Evolutionary conservation across 2,329 filamentous ascomycete genomes (phyloP).

Genomic region (Penicillium sclerotiorum): DNA sequence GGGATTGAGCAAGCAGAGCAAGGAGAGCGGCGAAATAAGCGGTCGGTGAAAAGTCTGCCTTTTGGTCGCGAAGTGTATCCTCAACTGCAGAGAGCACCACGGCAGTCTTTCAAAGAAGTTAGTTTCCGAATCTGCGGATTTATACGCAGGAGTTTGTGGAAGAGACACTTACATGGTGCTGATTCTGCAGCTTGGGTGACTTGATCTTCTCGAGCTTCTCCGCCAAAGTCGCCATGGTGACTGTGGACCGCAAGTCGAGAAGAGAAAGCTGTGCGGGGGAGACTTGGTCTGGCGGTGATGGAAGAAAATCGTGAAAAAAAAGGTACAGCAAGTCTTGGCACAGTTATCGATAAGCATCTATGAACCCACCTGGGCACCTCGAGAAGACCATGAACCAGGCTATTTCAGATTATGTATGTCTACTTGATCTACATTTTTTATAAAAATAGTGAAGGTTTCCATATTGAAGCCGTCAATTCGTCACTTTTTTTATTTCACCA

Average conservation of each 20-base stretch:
- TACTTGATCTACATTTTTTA: not conserved
- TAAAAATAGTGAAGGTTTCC: not conserved
- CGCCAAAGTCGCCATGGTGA: conserved; percentile 65
- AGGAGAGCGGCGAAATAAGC: conserved; percentile 96
- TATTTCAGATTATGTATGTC: too few species aligned
- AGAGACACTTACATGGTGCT: conserved; percentile 73
- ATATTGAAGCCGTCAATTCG: conserved; percentile 8
- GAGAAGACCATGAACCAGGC: not conserved
- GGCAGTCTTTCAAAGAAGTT: conserved; percentile 44
- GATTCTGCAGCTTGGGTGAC: conserved; percentile 92
- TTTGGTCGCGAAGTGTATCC: conserved; percentile 86
- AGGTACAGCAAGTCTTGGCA: conserved; percentile 37
- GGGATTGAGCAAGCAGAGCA: conserved; percentile 78
- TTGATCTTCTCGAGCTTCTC: conserved; percentile 98
- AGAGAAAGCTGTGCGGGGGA: conserved; percentile 22
- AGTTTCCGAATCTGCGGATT: not conserved
- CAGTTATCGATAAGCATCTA: conserved; percentile 30
- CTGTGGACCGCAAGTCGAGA: conserved; percentile 29
- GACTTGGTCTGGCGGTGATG: conserved; percentile 29
- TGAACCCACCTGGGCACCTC: not conserved
- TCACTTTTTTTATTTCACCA: conserved; percentile 4
- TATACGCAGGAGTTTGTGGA: not conserved
- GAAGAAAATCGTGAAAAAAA: conserved; percentile 34
- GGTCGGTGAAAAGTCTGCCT: conserved; percentile 79
- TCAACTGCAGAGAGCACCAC: conserved; percentile 90